Evolutionary conservation across 2,329 filamentous ascomycete species (phyloP), one percentile per base, ranked within the genome.

Genomic region (Cytospora piceicola): DNA sequence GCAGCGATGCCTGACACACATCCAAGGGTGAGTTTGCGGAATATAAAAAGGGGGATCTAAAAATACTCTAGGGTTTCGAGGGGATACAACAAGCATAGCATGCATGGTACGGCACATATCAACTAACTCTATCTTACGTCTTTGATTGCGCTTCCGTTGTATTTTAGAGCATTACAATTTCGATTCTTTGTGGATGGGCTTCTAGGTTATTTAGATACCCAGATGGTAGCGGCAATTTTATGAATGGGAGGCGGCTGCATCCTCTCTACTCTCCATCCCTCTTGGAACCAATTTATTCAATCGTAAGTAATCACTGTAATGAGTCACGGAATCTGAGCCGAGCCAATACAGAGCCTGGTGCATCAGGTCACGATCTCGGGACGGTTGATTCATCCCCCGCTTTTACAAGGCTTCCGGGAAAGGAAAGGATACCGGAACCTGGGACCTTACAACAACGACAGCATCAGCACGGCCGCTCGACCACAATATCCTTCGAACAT

Each of bases 41-140:
- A 29, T 5, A 5, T 29, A 3, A 29, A 29, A 29, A 5, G 27
- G 27, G 27, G 3, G 27, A 5, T 29, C 27, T 5, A 29, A 29
- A 29, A 29, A 29, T 29, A n/a, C 22, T 56, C 42, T 52, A 27
- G 20, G 29, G 17, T 34, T 52, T 51, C 17, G 30, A 30, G 30
- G 29, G 29, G 52, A 42, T 14, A 32, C 64, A 17, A 39, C 57
- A 65, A 64, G 57, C 56, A 64, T 64, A 67, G 65, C 65, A 63
- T 52, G 65, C 65, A 63, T 52, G 54, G 61, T 36, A 39, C 46
- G 39, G 61, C 53, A 60, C 42, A 32, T 32, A 57, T 57, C 42
- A 27, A 49, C 54, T 54, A 22, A 22, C 36, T 61, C 57, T 17
- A 30, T 20, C 17, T 54, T 58, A 22, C 32, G 22, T 5, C 27